These are phyloP conservation scores for Haematococcus lacustris DNA, from an alignment of 139 green algal species.

Conservation along the genomic window DNA sequence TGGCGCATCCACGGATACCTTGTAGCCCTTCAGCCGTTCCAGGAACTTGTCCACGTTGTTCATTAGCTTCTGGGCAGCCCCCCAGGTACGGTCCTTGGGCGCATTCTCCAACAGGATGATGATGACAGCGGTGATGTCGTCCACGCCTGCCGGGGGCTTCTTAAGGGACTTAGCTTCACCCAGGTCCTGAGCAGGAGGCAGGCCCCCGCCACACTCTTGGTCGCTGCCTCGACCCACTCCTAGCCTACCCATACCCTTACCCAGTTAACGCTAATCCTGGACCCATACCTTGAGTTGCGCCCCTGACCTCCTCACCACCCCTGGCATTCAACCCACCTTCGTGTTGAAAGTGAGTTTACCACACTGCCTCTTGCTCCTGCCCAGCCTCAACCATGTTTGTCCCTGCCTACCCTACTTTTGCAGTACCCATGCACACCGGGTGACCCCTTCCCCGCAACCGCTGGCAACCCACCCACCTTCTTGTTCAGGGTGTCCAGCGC, in stretches of 20 bases:
- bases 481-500: slow-evolving; percentile 87
- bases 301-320: too few species aligned
- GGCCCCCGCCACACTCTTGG: too few species aligned
- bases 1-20: too few species aligned
- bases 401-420: neutral
- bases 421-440: too few species aligned
- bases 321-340: neutral
- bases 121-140: slow-evolving; percentile 83
- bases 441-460: too few species aligned
- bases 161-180: slow-evolving; percentile 84
- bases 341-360: neutral
- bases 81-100: slow-evolving; percentile 83
- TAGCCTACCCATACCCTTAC: too few species aligned
- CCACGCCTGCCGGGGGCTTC: slow-evolving; percentile 79
- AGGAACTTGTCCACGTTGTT: slow-evolving; percentile 86
- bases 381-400: neutral
- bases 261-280: too few species aligned
- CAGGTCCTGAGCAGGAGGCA: slow-evolving; percentile 37
- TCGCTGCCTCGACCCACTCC: too few species aligned
- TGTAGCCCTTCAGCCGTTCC: slow-evolving; percentile 78
- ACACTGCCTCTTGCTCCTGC: neutral
- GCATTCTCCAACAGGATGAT: slow-evolving; percentile 82
- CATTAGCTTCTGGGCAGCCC: slow-evolving; percentile 78
- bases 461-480: slow-evolving; percentile 46
- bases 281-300: too few species aligned